Base-by-base conservation (phyloP, 805 yeast genomes). In the Teunomyces gatunensis region DNA sequence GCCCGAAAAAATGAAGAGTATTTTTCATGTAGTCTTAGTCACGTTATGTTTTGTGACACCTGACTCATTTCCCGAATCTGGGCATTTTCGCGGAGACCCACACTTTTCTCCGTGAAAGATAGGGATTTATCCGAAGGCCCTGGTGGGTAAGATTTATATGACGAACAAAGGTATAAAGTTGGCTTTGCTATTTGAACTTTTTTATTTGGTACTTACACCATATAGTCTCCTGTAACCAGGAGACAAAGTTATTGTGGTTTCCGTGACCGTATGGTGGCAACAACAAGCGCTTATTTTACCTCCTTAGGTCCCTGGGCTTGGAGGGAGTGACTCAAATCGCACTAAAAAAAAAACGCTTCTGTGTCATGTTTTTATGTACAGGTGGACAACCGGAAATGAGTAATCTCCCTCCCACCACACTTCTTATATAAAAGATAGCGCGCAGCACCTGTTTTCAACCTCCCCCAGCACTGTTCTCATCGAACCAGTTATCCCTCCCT, bases 21-120 rank as follows among this genome's bases (percentile, higher is more conserved):
- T 6, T 11, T 13, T 13, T 7, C 33, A n/a, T 23, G 17, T 18
- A 11, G 28, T 28, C 18, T 39, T 39, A 28, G 33, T 39, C 43
- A 39, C 44, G 34, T 29, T 37, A 37, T 23, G 29, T 37, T n/a
- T 12, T n/a, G 40, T 23, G 29, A 37, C 15, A 37, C 25, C 44
- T 41, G 44, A 41, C 44, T 41, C 44, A 41, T 41, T 30, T 21
- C 25, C 44, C 37, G 34, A 6, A 12, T 29, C 21, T 33, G 18
- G 37, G 20, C 11, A 15, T 23, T 42, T 32, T 32, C 17, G 17
- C 34, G 11, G 17, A n/a, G 34, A 4, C 11, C 18, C 34, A 32
- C 34, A n/a, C 34, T 32, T 32, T 32, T 32, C 34, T 32, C 11
- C 5, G 10, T 10, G 15, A 32, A 15, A 32, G 34, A 32, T 32